Conservation (phyloP, 345 rosid species). For the Populus pruinosa region DNA sequence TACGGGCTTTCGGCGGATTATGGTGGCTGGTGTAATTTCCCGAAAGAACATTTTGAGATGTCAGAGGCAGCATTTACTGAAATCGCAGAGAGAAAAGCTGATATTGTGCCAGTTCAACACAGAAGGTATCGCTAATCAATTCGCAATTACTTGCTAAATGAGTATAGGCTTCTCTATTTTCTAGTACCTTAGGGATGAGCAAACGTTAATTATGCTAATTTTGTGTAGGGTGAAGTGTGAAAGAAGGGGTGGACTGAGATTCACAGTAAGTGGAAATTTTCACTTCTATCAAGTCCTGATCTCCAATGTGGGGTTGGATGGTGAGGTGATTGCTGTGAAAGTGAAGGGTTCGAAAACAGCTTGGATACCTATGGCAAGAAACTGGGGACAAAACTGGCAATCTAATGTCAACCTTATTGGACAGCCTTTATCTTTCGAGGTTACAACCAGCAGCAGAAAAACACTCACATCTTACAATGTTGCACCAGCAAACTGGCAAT, state of each 20-base stretch:
- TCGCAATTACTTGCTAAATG: background rate
- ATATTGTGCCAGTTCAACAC: constrained; percentile 72
- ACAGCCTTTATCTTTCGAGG: constrained; percentile 88
- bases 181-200: background rate
- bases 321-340: constrained; percentile 74
- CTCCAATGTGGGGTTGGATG: constrained; percentile 77
- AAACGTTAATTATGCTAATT: constrained; percentile 4
- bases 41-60: constrained; percentile 85
- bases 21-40: constrained; percentile 95
- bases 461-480: constrained; percentile 74
- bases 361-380: constrained; percentile 93
- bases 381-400: constrained; percentile 70
- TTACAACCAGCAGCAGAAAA: constrained; percentile 54
- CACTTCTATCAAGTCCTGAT: constrained; percentile 70
- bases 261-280: constrained; percentile 62
- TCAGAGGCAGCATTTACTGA: constrained; percentile 82
- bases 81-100: constrained; percentile 68
- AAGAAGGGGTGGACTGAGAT: constrained; percentile 72
- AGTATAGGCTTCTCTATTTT: background rate
- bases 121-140: constrained; percentile 37
- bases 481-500: constrained; percentile 78
- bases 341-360: constrained; percentile 90
- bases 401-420: constrained; percentile 62
- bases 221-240: constrained; percentile 60
- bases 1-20: constrained; percentile 73